Base-by-base conservation (phyloP, 2,329 filamentous ascomycete species). In the Cercospora sojina region DNA sequence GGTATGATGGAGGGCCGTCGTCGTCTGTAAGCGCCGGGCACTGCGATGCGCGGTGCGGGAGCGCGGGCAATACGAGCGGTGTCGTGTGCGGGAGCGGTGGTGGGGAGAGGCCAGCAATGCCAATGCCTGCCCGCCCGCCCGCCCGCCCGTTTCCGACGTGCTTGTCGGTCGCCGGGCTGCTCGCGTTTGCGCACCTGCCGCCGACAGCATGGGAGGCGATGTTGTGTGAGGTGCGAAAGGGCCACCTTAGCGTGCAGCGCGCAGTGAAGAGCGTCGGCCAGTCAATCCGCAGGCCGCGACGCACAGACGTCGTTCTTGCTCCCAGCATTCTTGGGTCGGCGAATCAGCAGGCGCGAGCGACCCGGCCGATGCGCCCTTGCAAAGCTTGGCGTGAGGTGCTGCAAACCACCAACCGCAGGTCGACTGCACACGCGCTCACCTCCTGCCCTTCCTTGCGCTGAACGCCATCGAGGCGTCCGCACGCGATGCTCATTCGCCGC, bases 401-500 rank as follows among this genome's bases (percentile, higher is more conserved):
- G 27, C 31, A 62, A 38, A 23, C 53, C 60, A 56, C 51, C 51
- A 49, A 49, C 10, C 20, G 43, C 43, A 25, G 43, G 3, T 7
- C 20, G 27, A 55, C 51, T 13, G 51, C 55, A 47, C 51, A 29
- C 59, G 41, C 53, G 38, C 59, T 53, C 51, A 56, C 49, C 64
- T 56, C 49, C 64, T 49, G 59, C 53, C n/a, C 38, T 63, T 59
- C 49, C 60, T 62, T 64, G 47, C 64, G 57, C 63, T 55, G 64
- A 68, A 49, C 63, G 67, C 35, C 35, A 38, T 47, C 41, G 41
- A 47, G 41, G 41, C 41, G 41, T 47, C 41, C 41, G 41, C 16
- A 8, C 10, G 18, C 43, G 18, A 49, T 13, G 51, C 66, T 70
- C 63, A 70, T 70, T 70, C 64, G 68, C 64, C 57, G 35, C 55